Conservation (phyloP, 2,329 filamentous ascomycete species). For the Immersiporthe knoxdaviesiana region DNA sequence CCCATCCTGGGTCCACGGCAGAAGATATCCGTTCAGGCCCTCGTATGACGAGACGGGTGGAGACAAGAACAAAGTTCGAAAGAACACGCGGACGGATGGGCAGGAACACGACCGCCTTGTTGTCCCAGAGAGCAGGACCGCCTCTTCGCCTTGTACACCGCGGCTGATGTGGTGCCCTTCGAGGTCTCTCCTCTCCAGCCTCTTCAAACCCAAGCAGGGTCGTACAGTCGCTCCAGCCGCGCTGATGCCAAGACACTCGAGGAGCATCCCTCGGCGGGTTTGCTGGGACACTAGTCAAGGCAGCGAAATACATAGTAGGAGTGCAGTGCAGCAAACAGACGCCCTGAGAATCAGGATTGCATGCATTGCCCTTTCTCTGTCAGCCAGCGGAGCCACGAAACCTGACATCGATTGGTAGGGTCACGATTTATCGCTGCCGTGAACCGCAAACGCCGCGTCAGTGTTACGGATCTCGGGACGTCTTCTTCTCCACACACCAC, state of each 20-base stretch:
- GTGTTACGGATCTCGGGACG: slow-evolving; percentile 18
- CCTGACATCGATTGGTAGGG: slow-evolving; percentile 1
- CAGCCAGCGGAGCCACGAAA: slow-evolving; percentile 6
- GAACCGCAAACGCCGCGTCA: slow-evolving; percentile 25
- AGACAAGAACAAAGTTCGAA: slow-evolving; percentile 12
- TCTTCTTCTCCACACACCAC: background rate
- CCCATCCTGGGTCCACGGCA: background rate
- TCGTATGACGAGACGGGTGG: slow-evolving; percentile 19
- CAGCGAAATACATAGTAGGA: slow-evolving; percentile 5
- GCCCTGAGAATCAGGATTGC: background rate
- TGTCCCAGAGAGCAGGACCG: background rate
- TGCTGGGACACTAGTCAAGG: background rate
- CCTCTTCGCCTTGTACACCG: background rate
- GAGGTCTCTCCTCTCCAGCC: background rate
- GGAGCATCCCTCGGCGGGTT: background rate
- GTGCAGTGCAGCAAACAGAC: slow-evolving; percentile 8
- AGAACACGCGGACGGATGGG: background rate
- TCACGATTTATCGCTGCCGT: background rate
- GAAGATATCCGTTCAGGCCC: background rate
- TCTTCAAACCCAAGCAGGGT: background rate
- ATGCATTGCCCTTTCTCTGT: background rate
- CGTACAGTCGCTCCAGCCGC: slow-evolving; percentile 3
- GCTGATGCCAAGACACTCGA: slow-evolving; percentile 10
- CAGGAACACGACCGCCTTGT: slow-evolving; percentile 2
- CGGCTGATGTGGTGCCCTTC: slow-evolving; percentile 1